A percentile compares a stretch with the other conserved stretches of the same genome.
These are phyloP conservation scores for Iberis pinnata DNA, from an alignment of 345 rosid genomes.

Conservation along the genomic window DNA sequence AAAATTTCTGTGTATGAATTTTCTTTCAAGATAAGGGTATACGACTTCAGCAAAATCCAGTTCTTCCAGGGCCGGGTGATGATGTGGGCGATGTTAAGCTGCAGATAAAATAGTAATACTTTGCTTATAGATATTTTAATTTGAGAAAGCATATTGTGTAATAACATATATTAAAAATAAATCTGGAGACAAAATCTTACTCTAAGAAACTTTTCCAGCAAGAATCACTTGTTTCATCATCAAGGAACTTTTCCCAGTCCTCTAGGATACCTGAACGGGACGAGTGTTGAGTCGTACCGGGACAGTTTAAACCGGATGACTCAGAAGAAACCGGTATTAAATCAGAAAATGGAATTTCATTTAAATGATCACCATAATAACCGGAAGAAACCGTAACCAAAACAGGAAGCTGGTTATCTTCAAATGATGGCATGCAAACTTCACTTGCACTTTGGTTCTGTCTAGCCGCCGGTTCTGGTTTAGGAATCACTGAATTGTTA, in stretches of 20 bases:
- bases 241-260: conserved; percentile 55
- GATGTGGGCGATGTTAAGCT: conserved; percentile 37
- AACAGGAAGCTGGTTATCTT: conserved; percentile 39
- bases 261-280: conserved; percentile 32
- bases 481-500: conserved; percentile 16
- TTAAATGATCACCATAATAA: conserved; percentile 5
- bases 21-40: conserved; percentile 2
- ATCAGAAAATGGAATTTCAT: conserved; percentile 25
- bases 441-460: conserved; percentile 19
- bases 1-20: not conserved
- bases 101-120: conserved; percentile 19
- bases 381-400: conserved; percentile 28
- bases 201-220: conserved; percentile 65
- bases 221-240: conserved; percentile 48
- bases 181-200: conserved; percentile 28
- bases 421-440: conserved; percentile 19
- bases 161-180: not conserved
- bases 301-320: conserved; percentile 17
- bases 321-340: conserved; percentile 34
- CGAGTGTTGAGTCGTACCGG: conserved; percentile 23
- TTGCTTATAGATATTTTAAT: not conserved
- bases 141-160: not conserved
- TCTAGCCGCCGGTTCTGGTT: too few species aligned
- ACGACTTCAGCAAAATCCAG: conserved; percentile 7
- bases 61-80: conserved; percentile 39